A percentile compares a stretch with the other conserved stretches of the same genome.
These are phyloP conservation scores for Erodium chrysanthum DNA, from an alignment of 441 rosid species.

Conservation along the genomic window DNA sequence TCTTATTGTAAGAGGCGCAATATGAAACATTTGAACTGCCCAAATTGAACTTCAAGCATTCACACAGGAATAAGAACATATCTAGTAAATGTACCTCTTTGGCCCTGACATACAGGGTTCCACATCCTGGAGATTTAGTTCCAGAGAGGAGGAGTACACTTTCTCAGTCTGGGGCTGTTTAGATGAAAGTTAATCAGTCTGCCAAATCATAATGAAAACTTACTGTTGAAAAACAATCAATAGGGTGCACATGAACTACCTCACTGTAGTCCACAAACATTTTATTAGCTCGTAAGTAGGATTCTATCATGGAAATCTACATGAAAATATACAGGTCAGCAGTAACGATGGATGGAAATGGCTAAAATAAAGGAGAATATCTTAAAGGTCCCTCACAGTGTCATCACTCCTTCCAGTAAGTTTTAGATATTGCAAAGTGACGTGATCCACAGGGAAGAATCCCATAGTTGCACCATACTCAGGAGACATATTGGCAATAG, in stretches of 20 bases:
- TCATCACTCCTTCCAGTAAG: slow-evolving; percentile 79
- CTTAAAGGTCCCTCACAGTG: slow-evolving; percentile 33
- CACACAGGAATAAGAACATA: background rate
- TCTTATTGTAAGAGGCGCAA: slow-evolving; percentile 9
- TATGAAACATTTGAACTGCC: background rate
- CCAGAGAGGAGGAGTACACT: slow-evolving; percentile 58
- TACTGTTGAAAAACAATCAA: slow-evolving; percentile 2
- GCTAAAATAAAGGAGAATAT: background rate
- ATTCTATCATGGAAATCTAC: slow-evolving; percentile 83
- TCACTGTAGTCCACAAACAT: slow-evolving; percentile 87
- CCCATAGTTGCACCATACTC: slow-evolving; percentile 98
- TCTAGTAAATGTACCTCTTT: slow-evolving; percentile 44
- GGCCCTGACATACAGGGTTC: slow-evolving; percentile 91
- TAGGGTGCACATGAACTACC: slow-evolving; percentile 30
- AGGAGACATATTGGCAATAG: slow-evolving; percentile 93
- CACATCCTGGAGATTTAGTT: slow-evolving; percentile 66
- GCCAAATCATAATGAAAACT: slow-evolving; percentile 4
- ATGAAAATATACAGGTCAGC: slow-evolving; percentile 25
- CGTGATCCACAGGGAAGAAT: slow-evolving; percentile 87
- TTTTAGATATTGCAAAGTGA: slow-evolving; percentile 68
- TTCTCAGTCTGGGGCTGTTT: slow-evolving; percentile 51
- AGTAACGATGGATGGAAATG: background rate
- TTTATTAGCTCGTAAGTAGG: slow-evolving; percentile 74
- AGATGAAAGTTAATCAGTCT: slow-evolving; percentile 15
- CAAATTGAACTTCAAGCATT: background rate